These are phyloP conservation scores for Dendrobium catenatum DNA, from an alignment of 106 monocot species.

Conservation along the genomic window DNA sequence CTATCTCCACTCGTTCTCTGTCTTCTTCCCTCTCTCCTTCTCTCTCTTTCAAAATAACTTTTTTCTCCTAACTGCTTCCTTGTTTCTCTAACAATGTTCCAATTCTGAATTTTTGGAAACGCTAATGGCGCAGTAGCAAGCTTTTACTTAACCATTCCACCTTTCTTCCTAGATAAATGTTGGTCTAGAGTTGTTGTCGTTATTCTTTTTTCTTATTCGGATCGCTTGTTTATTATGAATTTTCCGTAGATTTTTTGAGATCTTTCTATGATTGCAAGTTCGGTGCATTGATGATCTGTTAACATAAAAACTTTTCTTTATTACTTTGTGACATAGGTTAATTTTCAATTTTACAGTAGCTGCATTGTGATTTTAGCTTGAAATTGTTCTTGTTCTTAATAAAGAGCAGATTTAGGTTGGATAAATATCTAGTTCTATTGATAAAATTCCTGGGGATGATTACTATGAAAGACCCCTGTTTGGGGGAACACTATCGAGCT, in stretches of 20 bases:
- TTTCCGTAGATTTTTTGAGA: neutral
- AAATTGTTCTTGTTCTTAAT: neutral
- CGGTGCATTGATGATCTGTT: neutral
- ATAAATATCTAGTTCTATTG: neutral
- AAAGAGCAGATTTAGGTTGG: neutral
- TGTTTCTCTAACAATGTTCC: neutral
- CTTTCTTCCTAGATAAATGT: neutral
- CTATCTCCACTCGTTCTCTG: no score
- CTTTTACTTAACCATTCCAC: neutral
- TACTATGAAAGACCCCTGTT: constrained; percentile 44
- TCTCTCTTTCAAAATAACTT: no score
- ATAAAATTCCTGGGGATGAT: neutral
- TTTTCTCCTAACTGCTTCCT: neutral
- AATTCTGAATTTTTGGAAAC: neutral
- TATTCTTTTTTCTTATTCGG: neutral
- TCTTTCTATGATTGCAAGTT: neutral
- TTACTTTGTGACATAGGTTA: neutral
- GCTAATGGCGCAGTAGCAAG: neutral
- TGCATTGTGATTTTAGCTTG: neutral
- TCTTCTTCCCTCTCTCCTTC: no score
- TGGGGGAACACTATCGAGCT: constrained; percentile 74
- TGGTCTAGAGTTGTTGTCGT: neutral
- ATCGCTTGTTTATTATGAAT: neutral
- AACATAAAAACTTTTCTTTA: neutral
- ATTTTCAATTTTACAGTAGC: neutral